Evolutionary conservation across 805 yeast species (phyloP).

Genomic region (Metschnikowia lochheadii): DNA sequence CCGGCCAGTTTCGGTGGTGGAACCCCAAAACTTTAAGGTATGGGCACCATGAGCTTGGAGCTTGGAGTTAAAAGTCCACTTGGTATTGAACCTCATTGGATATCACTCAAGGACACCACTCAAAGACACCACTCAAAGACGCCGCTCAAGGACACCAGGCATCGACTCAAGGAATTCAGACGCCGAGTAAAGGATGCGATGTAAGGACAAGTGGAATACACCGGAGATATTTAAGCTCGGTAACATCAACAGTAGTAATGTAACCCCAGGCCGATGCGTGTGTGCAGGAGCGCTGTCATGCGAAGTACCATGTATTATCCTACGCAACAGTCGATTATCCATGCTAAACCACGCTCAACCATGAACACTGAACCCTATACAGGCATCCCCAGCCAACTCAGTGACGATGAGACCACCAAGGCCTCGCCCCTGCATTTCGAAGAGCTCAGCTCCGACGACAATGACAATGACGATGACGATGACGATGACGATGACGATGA

Average conservation of each 20-base stretch:
- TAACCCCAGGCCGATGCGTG: too few relatives aligned
- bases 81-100: too few relatives aligned
- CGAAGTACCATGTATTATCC: background rate
- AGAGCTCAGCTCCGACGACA: slow-evolving; percentile 5
- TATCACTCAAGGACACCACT: too few relatives aligned
- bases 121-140: too few relatives aligned
- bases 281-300: background rate
- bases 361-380: background rate
- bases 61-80: too few relatives aligned
- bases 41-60: slow-evolving; percentile 36
- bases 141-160: too few relatives aligned
- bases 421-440: background rate
- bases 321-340: too few relatives aligned
- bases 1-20: slow-evolving; percentile 34
- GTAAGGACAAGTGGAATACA: too few relatives aligned
- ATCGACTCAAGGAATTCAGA: too few relatives aligned
- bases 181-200: too few relatives aligned
- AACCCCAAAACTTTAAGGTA: slow-evolving; percentile 42
- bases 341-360: background rate
- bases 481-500: background rate
- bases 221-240: too few relatives aligned
- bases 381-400: background rate
- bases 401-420: background rate
- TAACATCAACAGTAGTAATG: too few relatives aligned
- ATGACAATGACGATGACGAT: background rate